These are phyloP conservation scores for Colletotrichum paranaense DNA, from an alignment of 2,329 filamentous ascomycete species.

Conservation along the genomic window DNA sequence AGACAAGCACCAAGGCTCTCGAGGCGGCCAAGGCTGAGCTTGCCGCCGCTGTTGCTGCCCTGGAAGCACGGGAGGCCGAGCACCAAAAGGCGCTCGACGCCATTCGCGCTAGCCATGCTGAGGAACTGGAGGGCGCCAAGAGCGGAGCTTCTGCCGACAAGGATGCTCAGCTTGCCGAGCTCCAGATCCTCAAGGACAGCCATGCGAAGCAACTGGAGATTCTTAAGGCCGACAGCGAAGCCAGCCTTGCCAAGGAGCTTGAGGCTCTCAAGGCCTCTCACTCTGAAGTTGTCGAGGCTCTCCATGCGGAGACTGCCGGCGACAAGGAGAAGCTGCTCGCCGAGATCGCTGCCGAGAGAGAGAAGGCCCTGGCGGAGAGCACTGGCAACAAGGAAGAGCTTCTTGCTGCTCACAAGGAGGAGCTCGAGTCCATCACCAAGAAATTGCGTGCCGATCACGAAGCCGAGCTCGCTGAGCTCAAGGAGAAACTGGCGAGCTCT, in stretches of 20 bases:
- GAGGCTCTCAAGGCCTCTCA: slow-evolving; percentile 57
- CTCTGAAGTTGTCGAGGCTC: slow-evolving; percentile 51
- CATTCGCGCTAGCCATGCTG: slow-evolving; percentile 66
- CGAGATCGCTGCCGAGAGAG: slow-evolving; percentile 50
- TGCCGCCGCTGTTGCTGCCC: slow-evolving; percentile 54
- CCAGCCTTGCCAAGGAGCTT: slow-evolving; percentile 52
- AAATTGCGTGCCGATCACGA: slow-evolving; percentile 45
- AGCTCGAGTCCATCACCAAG: slow-evolving; percentile 45
- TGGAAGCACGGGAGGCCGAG: slow-evolving; percentile 63
- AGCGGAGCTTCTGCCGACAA: slow-evolving; percentile 61
- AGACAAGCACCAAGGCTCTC: slow-evolving; percentile 55
- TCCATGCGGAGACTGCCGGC: slow-evolving; percentile 54
- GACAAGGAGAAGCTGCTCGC: slow-evolving; percentile 50
- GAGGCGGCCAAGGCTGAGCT: slow-evolving; percentile 57
- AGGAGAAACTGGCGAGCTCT: slow-evolving; percentile 53
- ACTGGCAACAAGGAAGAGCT: slow-evolving; percentile 51
- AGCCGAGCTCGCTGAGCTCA: slow-evolving; percentile 43
- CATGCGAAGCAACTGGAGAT: slow-evolving; percentile 63
- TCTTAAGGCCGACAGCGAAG: slow-evolving; percentile 55
- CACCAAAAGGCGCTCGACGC: slow-evolving; percentile 66
- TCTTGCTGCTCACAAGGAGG: slow-evolving; percentile 44
- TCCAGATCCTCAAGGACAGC: slow-evolving; percentile 65
- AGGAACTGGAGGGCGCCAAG: slow-evolving; percentile 69
- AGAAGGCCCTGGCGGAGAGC: slow-evolving; percentile 54
- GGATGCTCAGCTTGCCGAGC: slow-evolving; percentile 59